A percentile compares a stretch with the other conserved stretches of the same genome.
Conservation (phyloP, 805 yeast genomes). For the Nakazawaea molendinolei region DNA sequence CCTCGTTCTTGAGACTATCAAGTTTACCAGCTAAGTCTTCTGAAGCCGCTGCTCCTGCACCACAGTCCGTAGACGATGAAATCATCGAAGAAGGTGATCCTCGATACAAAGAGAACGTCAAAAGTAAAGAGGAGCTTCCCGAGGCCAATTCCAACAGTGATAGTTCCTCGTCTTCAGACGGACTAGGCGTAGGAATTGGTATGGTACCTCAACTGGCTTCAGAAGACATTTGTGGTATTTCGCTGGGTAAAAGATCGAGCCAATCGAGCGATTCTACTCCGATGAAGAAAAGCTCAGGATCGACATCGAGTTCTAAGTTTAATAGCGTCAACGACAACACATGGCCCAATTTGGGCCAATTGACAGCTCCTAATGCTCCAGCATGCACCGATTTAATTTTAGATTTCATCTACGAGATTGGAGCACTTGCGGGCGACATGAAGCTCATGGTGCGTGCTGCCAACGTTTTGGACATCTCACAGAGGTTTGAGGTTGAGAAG, state of each 20-base stretch:
- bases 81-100: conserved; percentile 12
- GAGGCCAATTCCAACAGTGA: no score
- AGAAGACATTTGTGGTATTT: neutral
- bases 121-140: neutral
- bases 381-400: conserved; percentile 50
- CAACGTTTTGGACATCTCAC: conserved; percentile 47
- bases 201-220: conserved; percentile 3
- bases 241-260: conserved; percentile 4
- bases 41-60: neutral
- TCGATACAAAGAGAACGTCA: conserved; percentile 2
- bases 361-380: conserved; percentile 49
- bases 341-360: conserved; percentile 49
- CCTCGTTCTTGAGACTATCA: neutral
- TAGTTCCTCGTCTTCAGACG: conserved; percentile 6
- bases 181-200: conserved; percentile 10
- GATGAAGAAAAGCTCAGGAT: conserved; percentile 1
- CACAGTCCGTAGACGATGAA: conserved; percentile 5
- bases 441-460: conserved; percentile 52
- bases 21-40: neutral
- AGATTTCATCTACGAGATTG: conserved; percentile 55
- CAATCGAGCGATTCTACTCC: neutral
- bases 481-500: conserved; percentile 27
- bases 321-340: conserved; percentile 5
- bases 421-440: conserved; percentile 56
- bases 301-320: conserved; percentile 1